Percentiles rank a stretch among this genome's conserved stretches.
phyloP scores from a whole-genome alignment of 306 rosid species.

The Sophora flavescens region DNA sequence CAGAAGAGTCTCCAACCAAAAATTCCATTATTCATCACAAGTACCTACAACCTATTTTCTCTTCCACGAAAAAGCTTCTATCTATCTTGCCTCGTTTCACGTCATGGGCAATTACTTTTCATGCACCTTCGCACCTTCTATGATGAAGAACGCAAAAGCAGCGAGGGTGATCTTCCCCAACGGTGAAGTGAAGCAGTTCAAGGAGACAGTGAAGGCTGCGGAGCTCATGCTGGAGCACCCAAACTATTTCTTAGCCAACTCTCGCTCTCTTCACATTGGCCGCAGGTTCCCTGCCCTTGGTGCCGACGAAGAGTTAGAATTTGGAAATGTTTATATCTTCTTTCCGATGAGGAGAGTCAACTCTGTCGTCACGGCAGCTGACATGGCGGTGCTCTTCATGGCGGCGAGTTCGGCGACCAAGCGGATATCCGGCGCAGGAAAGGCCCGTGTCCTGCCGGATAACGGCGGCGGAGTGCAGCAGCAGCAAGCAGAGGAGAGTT shows the following conservation, averaged over 20 bases:
- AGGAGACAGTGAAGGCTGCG: conserved; percentile 68
- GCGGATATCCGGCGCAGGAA: conserved; percentile 54
- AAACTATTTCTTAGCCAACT: conserved; percentile 59
- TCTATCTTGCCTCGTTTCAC: too few species aligned
- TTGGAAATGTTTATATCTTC: conserved; percentile 74
- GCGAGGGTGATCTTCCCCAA: conserved; percentile 73
- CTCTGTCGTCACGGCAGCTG: conserved; percentile 76
- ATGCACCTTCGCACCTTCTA: conserved; percentile 71
- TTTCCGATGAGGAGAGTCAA: conserved; percentile 79
- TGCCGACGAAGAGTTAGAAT: conserved; percentile 86
- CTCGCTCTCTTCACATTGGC: conserved; percentile 74
- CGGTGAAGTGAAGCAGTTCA: conserved; percentile 79
- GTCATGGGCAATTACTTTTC: conserved; percentile 87
- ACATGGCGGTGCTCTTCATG: conserved; percentile 74
- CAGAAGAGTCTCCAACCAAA: not conserved
- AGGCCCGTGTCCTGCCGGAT: conserved; percentile 58
- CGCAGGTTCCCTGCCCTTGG: conserved; percentile 72
- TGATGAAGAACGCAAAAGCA: conserved; percentile 65
- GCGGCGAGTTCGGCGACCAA: conserved; percentile 82
- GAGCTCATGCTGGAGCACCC: conserved; percentile 93
- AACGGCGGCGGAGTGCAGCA: not conserved
- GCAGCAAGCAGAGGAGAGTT: not conserved
- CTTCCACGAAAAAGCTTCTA: not conserved
- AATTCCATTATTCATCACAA: not conserved
- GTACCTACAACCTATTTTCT: not conserved